These are phyloP conservation scores for Aspergillus ellipticus DNA, from an alignment of 495 filamentous ascomycete genomes.

Conservation along the genomic window DNA sequence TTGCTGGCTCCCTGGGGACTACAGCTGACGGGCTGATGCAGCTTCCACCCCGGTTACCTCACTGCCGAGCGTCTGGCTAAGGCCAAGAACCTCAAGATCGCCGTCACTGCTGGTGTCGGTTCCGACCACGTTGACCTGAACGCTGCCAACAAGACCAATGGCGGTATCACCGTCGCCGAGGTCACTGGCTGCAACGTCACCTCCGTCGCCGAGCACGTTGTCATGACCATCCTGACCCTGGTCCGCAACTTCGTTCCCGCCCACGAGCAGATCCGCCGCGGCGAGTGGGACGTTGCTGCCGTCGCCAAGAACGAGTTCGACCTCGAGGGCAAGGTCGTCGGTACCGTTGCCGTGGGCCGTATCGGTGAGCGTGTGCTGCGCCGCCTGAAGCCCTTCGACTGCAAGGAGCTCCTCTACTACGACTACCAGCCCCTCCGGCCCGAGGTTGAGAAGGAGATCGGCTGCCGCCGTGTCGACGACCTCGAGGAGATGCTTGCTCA, in stretches of 20 bases:
- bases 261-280: conserved; percentile 84
- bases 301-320: conserved; percentile 98
- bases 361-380: conserved; percentile 97
- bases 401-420: conserved; percentile 99
- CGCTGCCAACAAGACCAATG: conserved; percentile 97
- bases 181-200: conserved; percentile 93
- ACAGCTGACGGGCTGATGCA: conserved; percentile 36
- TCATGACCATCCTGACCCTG: conserved; percentile 96
- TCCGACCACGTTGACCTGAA: conserved; percentile 98
- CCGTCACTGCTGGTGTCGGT: conserved; percentile 94
- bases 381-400: conserved; percentile 93
- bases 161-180: conserved; percentile 93
- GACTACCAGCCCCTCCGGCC: conserved; percentile 92
- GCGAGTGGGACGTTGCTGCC: conserved; percentile 93
- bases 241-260: conserved; percentile 98
- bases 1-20: not conserved
- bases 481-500: conserved; percentile 94
- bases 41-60: conserved; percentile 98
- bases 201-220: conserved; percentile 88
- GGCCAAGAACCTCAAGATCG: conserved; percentile 98
- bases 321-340: conserved; percentile 95
- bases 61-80: conserved; percentile 93
- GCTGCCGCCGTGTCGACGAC: conserved; percentile 78
- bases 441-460: conserved; percentile 94
- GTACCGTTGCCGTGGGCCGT: conserved; percentile 94